Evolutionary conservation across 2,329 filamentous ascomycete species (phyloP).

Genomic region (Clarireedia paspali): DNA sequence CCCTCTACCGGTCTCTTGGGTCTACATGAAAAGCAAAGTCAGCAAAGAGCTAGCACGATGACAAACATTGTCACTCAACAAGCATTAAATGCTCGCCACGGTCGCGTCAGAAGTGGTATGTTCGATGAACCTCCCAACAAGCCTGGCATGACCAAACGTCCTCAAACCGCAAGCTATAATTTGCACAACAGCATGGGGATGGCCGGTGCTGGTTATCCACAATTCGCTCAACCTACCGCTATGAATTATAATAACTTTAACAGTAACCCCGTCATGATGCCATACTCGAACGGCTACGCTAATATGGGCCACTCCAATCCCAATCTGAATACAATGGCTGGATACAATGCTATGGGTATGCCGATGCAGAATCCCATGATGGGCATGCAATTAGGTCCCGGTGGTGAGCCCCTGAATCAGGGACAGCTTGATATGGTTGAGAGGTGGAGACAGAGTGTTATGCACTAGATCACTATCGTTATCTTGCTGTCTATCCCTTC

Average conservation of each 20-base stretch:
- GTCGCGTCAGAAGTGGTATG: slow-evolving; percentile 16
- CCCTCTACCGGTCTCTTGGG: slow-evolving; percentile 25
- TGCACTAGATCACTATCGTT: slow-evolving; percentile 19
- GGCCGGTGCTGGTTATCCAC: slow-evolving; percentile 6
- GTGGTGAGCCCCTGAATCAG: slow-evolving; percentile 22
- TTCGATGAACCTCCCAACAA: slow-evolving; percentile 19
- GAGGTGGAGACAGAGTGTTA: slow-evolving; percentile 30
- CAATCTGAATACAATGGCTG: slow-evolving; percentile 9
- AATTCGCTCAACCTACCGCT: slow-evolving; percentile 21
- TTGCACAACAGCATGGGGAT: slow-evolving; percentile 7
- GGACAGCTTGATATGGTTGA: slow-evolving; percentile 31
- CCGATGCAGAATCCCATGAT: slow-evolving; percentile 18
- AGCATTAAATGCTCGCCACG: slow-evolving; percentile 6
- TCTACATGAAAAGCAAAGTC: slow-evolving; percentile 24
- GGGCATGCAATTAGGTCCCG: slow-evolving; percentile 17
- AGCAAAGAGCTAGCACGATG: slow-evolving; percentile 21
- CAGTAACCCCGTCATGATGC: slow-evolving; percentile 18
- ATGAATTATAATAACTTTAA: slow-evolving; percentile 14
- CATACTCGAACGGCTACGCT: slow-evolving; percentile 20
- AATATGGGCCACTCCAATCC: slow-evolving; percentile 12
- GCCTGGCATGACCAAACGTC: slow-evolving; percentile 14
- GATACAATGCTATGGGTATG: slow-evolving; percentile 10
- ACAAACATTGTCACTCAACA: slow-evolving; percentile 19
- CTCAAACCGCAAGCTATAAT: slow-evolving; percentile 10
- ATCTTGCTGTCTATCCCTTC: no score